These are phyloP conservation scores for Elongisporangium prolatum DNA, from an alignment of 352 stramenopile genomes.

Conservation along the genomic window DNA sequence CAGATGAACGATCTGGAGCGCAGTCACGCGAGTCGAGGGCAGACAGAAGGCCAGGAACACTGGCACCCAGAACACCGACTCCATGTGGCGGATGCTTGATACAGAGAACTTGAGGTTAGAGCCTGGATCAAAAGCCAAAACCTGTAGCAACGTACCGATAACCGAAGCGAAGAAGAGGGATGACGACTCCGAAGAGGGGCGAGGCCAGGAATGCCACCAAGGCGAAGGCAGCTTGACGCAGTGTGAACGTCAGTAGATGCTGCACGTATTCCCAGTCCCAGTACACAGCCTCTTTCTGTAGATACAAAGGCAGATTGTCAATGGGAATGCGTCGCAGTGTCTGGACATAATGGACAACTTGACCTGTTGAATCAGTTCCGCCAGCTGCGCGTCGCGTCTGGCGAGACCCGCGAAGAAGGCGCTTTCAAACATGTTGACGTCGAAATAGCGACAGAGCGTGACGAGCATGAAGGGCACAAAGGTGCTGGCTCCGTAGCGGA, in stretches of 20 bases:
- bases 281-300: conserved; percentile 53
- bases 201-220: conserved; percentile 44
- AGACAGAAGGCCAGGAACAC: conserved; percentile 54
- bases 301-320: conserved; percentile 1
- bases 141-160: conserved; percentile 33
- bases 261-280: conserved; percentile 72
- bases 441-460: conserved; percentile 46
- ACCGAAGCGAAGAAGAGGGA: conserved; percentile 52
- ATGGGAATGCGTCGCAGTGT: not conserved
- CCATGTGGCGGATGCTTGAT: conserved; percentile 61
- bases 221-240: conserved; percentile 46
- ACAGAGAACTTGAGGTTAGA: not conserved
- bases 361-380: conserved; percentile 36
- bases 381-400: conserved; percentile 32
- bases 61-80: conserved; percentile 50
- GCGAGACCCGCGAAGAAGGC: conserved; percentile 64
- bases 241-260: conserved; percentile 39
- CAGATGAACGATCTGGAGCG: conserved; percentile 46
- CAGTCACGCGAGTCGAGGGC: conserved; percentile 26
- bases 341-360: no score
- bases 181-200: conserved; percentile 40
- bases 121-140: not conserved
- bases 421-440: conserved; percentile 60
- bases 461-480: conserved; percentile 57
- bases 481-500: conserved; percentile 42